These are phyloP conservation scores for Symbiodinium natans DNA, from an alignment of 73 alveolate genomes.

Conservation along the genomic window DNA sequence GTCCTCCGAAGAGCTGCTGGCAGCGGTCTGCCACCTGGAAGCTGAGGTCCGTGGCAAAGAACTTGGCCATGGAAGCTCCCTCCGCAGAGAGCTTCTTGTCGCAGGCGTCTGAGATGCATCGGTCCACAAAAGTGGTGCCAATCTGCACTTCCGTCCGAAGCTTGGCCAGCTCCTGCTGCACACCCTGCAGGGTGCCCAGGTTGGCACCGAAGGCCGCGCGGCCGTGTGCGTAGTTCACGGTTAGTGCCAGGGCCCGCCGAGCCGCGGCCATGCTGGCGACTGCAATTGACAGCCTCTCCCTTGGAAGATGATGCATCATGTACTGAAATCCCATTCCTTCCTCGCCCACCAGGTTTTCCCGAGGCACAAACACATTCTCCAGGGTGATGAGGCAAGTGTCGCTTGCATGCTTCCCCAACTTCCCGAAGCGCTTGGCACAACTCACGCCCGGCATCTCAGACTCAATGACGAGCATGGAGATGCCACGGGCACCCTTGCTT, in stretches of 20 bases:
- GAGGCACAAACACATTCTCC: background rate
- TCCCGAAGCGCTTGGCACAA: constrained; percentile 2
- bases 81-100: background rate
- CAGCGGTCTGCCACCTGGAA: background rate
- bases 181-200: background rate
- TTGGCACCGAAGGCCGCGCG: background rate
- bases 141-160: background rate
- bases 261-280: constrained; percentile 18
- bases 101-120: background rate
- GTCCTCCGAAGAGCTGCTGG: constrained; percentile 7
- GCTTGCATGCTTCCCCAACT: background rate
- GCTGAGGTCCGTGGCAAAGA: constrained; percentile 3
- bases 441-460: constrained; percentile 1
- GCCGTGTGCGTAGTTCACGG: background rate
- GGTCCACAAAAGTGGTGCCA: background rate
- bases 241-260: background rate
- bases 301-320: background rate
- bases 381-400: background rate
- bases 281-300: background rate
- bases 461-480: constrained; percentile 1
- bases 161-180: constrained; percentile 6
- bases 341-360: constrained; percentile 1
- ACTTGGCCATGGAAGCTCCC: constrained; percentile 5
- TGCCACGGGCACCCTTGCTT: background rate
- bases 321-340: background rate